Conservation (phyloP, 2,329 filamentous ascomycete genomes). For the Metarhizium brunneum region DNA sequence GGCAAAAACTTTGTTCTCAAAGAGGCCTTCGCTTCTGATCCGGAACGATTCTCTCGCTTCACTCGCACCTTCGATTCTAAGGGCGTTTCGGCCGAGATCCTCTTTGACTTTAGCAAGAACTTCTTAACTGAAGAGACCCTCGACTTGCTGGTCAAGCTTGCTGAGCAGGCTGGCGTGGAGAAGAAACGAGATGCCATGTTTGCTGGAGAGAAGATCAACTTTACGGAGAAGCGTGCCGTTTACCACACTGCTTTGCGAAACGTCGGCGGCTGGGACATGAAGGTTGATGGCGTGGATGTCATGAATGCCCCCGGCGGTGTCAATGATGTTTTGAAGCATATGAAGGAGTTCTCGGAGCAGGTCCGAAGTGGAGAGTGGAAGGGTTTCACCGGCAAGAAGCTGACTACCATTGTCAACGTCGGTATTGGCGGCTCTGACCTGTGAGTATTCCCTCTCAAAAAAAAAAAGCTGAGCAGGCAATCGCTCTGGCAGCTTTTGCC, state of each 20-base stretch:
- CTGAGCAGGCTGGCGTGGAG: slow-evolving; percentile 83
- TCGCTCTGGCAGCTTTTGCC: not conserved
- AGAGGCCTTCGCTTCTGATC: slow-evolving; percentile 83
- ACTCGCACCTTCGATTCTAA: slow-evolving; percentile 75
- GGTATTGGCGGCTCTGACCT: slow-evolving; percentile 98
- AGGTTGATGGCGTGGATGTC: slow-evolving; percentile 87
- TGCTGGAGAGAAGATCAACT: slow-evolving; percentile 96
- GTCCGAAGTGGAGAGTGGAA: slow-evolving; percentile 94
- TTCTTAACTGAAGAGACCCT: slow-evolving; percentile 91
- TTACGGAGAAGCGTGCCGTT: slow-evolving; percentile 92
- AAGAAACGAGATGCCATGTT: slow-evolving; percentile 97
- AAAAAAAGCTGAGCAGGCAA: too few relatives aligned
- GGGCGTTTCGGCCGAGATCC: slow-evolving; percentile 75
- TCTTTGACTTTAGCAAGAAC: slow-evolving; percentile 99
- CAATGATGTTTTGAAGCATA: slow-evolving; percentile 85
- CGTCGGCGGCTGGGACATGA: slow-evolving; percentile 67
- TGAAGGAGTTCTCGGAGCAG: slow-evolving; percentile 97
- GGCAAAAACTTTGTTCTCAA: slow-evolving; percentile 89
- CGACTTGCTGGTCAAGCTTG: slow-evolving; percentile 76
- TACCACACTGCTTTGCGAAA: slow-evolving; percentile 95
- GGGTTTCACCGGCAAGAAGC: slow-evolving; percentile 93
- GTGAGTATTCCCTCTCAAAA: slow-evolving; percentile 44
- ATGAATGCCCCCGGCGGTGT: slow-evolving; percentile 84
- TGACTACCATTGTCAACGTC: slow-evolving; percentile 93
- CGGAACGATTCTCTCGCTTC: slow-evolving; percentile 83